Conservation (phyloP, 1,284 basidiomycete genomes). For the Pterula multifida region DNA sequence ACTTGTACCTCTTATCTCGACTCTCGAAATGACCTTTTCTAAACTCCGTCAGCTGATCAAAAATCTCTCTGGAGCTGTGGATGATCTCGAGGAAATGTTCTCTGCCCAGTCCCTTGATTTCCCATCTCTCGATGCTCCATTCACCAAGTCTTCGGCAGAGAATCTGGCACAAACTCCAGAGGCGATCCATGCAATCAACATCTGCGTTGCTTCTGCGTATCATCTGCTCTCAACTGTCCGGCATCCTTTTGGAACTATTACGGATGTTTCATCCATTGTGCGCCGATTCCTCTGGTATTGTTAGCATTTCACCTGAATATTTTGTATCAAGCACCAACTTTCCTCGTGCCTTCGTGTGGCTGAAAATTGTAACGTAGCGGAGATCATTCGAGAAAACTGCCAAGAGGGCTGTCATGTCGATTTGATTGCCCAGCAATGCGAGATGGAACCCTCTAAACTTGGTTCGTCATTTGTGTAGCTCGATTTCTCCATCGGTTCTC, state of each 20-base stretch:
- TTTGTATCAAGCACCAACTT: conserved; percentile 47
- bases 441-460: conserved; percentile 33
- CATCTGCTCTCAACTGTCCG: neutral
- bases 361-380: conserved; percentile 53
- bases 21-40: neutral
- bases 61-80: neutral
- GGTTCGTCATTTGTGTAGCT: conserved; percentile 8
- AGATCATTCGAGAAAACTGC: conserved; percentile 50
- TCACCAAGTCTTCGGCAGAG: neutral
- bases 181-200: neutral
- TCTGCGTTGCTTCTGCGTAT: neutral
- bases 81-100: neutral
- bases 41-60: neutral
- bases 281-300: neutral
- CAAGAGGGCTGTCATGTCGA: conserved; percentile 41
- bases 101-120: neutral
- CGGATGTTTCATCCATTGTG: neutral
- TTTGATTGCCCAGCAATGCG: conserved; percentile 33
- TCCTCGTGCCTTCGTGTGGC: conserved; percentile 57
- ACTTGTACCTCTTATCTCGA: neutral
- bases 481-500: neutral
- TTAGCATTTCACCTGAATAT: neutral
- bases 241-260: neutral
- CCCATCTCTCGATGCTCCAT: neutral
- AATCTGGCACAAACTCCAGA: neutral